Conservation (phyloP, 129 eudicot genomes). For the Apium graveolens region DNA sequence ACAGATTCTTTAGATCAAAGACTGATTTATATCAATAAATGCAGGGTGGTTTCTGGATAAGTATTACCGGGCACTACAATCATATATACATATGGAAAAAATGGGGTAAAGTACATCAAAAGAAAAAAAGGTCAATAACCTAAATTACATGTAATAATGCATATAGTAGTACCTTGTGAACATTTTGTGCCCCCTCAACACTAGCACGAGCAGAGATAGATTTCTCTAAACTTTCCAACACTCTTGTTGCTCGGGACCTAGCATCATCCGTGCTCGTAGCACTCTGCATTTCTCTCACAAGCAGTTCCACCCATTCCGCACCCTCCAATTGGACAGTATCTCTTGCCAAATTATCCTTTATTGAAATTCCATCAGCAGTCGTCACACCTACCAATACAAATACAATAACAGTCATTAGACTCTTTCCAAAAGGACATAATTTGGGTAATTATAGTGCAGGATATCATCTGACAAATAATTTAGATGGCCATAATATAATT, state of each 20-base stretch:
- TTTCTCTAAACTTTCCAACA: conserved; percentile 67
- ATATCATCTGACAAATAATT: background rate
- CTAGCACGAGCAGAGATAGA: conserved; percentile 42
- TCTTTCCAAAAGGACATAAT: background rate
- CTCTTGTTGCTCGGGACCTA: conserved; percentile 61
- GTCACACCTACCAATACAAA: conserved; percentile 25
- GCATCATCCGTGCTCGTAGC: conserved; percentile 89
- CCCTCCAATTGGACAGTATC: conserved; percentile 49
- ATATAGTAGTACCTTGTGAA: conserved; percentile 41
- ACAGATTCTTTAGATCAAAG: background rate
- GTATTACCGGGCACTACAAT: background rate
- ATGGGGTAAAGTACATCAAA: background rate
- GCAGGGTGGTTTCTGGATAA: background rate
- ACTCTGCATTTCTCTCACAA: conserved; percentile 71
- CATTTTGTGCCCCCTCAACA: conserved; percentile 44
- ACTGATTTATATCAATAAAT: background rate
- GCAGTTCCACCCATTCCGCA: conserved; percentile 79
- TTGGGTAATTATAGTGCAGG: background rate
- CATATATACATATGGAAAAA: background rate
- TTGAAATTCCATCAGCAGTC: conserved; percentile 24
- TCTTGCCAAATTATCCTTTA: conserved; percentile 28
- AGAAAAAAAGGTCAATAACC: background rate
- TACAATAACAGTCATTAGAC: background rate
- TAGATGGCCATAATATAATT: background rate
- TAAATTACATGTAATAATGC: background rate